Evolutionary conservation across 2,329 filamentous ascomycete species (phyloP).

Genomic region (Curvularia hawaiiensis): DNA sequence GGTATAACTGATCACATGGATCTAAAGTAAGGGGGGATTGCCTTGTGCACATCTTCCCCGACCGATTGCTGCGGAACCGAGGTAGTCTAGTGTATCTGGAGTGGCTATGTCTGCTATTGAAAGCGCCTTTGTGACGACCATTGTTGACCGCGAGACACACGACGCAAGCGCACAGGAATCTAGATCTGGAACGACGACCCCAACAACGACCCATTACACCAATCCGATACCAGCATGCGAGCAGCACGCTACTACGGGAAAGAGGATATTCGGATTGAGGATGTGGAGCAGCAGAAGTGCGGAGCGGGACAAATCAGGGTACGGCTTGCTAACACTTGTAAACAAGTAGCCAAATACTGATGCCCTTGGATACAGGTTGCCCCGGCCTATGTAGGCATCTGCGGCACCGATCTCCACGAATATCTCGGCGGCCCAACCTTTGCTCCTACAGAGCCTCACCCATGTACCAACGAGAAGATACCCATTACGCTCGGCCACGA

Average conservation of each 20-base stretch:
- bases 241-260: conserved; percentile 62
- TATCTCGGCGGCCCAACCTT: conserved; percentile 57
- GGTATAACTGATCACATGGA: conserved; percentile 7
- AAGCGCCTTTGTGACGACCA: conserved; percentile 37
- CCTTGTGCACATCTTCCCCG: conserved; percentile 1
- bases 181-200: conserved; percentile 9
- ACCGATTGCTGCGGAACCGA: conserved; percentile 9
- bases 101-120: conserved; percentile 36
- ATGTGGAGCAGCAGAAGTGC: conserved; percentile 55
- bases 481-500: conserved; percentile 70
- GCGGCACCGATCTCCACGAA: conserved; percentile 59
- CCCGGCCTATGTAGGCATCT: conserved; percentile 59
- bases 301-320: conserved; percentile 57
- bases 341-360: neutral
- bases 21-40: neutral
- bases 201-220: conserved; percentile 1
- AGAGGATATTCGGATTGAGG: conserved; percentile 61
- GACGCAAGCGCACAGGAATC: conserved; percentile 3
- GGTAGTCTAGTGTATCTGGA: neutral
- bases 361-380: conserved; percentile 40
- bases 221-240: conserved; percentile 49
- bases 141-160: conserved; percentile 25
- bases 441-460: conserved; percentile 59
- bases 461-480: conserved; percentile 61
- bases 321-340: neutral